Evolutionary conservation across 345 rosid genomes (phyloP), one percentile per base, ranked within the genome.

Genomic region (Microcos paniculata): DNA sequence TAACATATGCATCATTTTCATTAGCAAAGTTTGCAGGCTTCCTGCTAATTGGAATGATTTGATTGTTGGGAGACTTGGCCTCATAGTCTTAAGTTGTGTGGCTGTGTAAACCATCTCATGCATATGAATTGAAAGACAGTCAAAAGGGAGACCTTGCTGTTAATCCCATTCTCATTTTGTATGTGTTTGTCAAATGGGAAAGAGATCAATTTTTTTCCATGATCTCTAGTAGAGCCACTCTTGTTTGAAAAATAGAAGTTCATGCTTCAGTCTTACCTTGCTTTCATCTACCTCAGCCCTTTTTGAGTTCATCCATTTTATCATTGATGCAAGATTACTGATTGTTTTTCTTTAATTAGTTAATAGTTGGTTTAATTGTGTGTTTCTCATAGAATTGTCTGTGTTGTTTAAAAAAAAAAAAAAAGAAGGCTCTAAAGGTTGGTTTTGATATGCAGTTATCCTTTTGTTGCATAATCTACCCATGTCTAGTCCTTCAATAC

Each of bases 401-500:
- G 5, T 28, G 12, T 35, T 80, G 30, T 58, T 46, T 66, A 38
- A 46, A 40, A 45, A 67, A 67, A 35, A 70, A n/a, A n/a, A n/a
- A n/a, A n/a, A n/a, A n/a, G n/a, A n/a, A n/a, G n/a, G n/a, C 57
- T 45, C 61, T 72, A 43, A 81, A 56, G 21, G 33, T 8, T 28
- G 53, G 66, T 57, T 78, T 59, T 49, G 58, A 14, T 80, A 19
- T 85, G 92, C 93, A 93, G 99, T 80, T 90, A 78, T 93, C 96
- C 15, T 93, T 91, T 81, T 75, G 84, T 72, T 85, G 89, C 77
- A 80, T 92, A 49, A 89, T 89, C 57, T 96, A 92, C 84, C 99
- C 99, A 16, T 93, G 97, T 82, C 85, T 96, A 62, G 96, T 96
- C 85, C 93, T 96, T 81, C 99, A 96, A 80, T 96, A 96, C 87